Conservation (phyloP, 805 yeast species). For the Starmerella davenportii region DNA sequence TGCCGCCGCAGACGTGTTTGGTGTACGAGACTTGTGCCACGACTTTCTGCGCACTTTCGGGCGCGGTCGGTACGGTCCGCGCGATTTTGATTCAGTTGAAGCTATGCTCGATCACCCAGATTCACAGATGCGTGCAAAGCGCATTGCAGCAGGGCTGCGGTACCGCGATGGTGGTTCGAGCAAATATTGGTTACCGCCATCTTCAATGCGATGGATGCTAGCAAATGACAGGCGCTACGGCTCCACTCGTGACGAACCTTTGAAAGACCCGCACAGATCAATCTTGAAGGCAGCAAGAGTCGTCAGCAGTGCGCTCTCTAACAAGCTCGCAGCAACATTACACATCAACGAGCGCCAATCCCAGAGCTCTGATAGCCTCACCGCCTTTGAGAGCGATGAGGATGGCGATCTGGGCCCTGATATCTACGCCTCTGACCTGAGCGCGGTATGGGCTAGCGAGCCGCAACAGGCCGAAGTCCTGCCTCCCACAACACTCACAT, state of each 20-base stretch:
- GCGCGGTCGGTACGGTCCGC: constrained; percentile 61
- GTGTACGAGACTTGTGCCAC: constrained; percentile 54
- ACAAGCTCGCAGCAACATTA: no score
- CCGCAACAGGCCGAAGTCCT: no score
- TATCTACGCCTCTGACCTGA: no score
- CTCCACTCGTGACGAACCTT: background rate
- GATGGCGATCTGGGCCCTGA: no score
- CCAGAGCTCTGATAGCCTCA: no score
- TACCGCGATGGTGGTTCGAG: constrained; percentile 60
- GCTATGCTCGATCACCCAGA: constrained; percentile 45
- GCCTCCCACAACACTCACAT: no score
- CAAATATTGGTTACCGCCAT: constrained; percentile 57
- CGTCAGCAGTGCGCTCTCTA: no score
- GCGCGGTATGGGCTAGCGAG: no score
- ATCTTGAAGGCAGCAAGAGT: constrained; percentile 3
- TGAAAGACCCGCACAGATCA: background rate
- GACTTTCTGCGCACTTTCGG: constrained; percentile 57
- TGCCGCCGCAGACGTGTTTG: constrained; percentile 64
- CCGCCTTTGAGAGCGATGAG: no score
- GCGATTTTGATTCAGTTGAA: constrained; percentile 67
- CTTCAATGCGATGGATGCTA: constrained; percentile 4
- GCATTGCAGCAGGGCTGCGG: constrained; percentile 69
- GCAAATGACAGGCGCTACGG: background rate
- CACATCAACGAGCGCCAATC: no score
- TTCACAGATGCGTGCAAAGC: constrained; percentile 42